Base-by-base conservation (phyloP, 2,329 filamentous ascomycete species). In the Sphaerulina vaccinii region DNA sequence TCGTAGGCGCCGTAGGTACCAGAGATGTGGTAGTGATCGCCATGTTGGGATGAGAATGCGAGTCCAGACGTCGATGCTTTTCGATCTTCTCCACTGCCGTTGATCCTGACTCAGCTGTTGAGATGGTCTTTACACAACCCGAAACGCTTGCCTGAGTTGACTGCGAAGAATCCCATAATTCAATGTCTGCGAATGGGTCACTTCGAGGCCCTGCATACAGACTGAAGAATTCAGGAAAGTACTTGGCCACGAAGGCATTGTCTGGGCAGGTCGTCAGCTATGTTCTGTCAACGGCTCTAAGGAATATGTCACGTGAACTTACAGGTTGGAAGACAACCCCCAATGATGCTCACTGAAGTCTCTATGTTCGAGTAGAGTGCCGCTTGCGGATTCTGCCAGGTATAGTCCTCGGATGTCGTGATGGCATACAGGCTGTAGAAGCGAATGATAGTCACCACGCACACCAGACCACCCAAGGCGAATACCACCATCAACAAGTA, bases 401-500 rank as follows among this genome's bases (percentile, higher is more conserved):
- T 46, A 8, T 35, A 27, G 15, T 46, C 42, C 1, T 37, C n/a
- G 3, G 42, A 35, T 18, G 19, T 21, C 16, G 42, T 33, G 10
- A 46, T 36, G 13, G 42, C 29, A 19, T 46, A 36, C 15, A 37
- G 13, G 11, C 29, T 32, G 19, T 35, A 46, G 27, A 36, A 35
- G 1, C 42, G 42, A 18, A 46, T 45, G 1, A 45, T 18, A 0
- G 42, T 29, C 9, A 45, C 42, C 13, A 45, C 13, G 27, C 42
- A 45, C 9, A 45, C 29, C 2, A 35, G 23, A 45, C 24, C 27
- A 9, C 42, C 42, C 7, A 45, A 19, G 7, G 22, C 42, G 27
- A 33, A 45, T 5, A 45, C 42, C 5, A 57, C 60, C 48, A 64
- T 64, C 16, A 68, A 49, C 4, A 61, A 41, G 18, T 42, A 29